Base-by-base conservation (phyloP, 441 rosid genomes). In the Jatropha podagrica region DNA sequence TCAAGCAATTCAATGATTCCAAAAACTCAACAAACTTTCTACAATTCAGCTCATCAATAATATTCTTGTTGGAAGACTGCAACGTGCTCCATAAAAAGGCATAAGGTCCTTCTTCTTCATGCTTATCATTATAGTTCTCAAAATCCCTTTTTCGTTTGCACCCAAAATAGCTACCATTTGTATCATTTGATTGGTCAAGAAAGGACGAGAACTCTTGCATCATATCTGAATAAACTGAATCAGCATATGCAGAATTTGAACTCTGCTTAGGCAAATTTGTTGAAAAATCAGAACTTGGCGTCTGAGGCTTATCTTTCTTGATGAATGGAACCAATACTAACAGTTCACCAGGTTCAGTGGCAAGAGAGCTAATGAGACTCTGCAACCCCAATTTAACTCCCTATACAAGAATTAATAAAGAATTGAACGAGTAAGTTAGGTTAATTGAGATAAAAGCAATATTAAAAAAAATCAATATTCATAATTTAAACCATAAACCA, bases 1-100 rank as follows among this genome's bases (percentile, higher is more conserved):
- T 80, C 85, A 93, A 81, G 81, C 96, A 95, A 76, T 83, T 90
- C 82, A 83, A 73, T 0, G 90, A 82, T 77, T 80, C 82, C 84
- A 93, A 83, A 85, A 91, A 85, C 83, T 85, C 86, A 74, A 90
- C 86, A 78, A 92, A 86, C 84, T 88, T 89, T 46, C 81, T 81
- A 60, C 81, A 83, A 69, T 87, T 87, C 81, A 80, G 82, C 51
- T 87, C 92, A 74, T 80, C 87, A 13, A 86, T 66, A 20, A 80
- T 82, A 84, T 86, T 82, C 79, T 75, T 74, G 69, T 69, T 69
- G 15, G 86, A 77, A 79, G 90, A 83, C 78, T 74, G 82, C 78
- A 88, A 79, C 65, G 87, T 83, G 73, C 83, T 82, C 81, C 85
- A 81, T 41, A 95, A 68, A 77, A 89, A 83, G 18, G 78, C 84